phyloP scores from a whole-genome alignment of 1,284 basidiomycete genomes.

The Hypsizygus ulmarius region DNA sequence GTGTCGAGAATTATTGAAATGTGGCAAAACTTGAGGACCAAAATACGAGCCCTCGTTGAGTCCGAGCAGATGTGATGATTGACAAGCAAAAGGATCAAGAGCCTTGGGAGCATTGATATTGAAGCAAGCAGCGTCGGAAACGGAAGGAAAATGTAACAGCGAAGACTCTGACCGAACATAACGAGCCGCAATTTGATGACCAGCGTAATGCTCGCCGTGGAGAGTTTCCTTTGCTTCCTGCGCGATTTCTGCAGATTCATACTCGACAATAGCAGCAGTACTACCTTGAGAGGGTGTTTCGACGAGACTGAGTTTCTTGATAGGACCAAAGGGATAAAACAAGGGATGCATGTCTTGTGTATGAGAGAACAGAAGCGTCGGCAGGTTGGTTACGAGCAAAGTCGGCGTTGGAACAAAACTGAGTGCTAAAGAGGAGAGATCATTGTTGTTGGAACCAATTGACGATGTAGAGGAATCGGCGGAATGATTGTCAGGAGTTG shows the following conservation, averaged over 20 bases:
- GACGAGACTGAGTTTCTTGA: conserved; percentile 52
- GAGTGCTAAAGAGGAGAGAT: conserved; percentile 31
- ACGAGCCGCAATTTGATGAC: conserved; percentile 44
- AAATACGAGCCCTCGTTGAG: conserved; percentile 6
- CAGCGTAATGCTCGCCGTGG: conserved; percentile 58
- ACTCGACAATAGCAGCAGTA: conserved; percentile 61
- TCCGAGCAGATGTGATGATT: conserved; percentile 15
- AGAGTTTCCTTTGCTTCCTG: conserved; percentile 60
- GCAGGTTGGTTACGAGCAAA: conserved; percentile 63
- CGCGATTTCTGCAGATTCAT: conserved; percentile 49
- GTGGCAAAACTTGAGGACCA: conserved; percentile 10
- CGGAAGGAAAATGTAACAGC: conserved; percentile 19
- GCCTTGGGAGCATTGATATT: conserved; percentile 13
- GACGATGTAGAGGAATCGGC: conserved; percentile 29
- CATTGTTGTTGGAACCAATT: conserved; percentile 27
- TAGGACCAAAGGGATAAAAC: conserved; percentile 66
- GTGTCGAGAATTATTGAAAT: conserved; percentile 11
- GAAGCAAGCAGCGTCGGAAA: conserved; percentile 12
- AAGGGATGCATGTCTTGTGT: conserved; percentile 66
- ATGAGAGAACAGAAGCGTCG: conserved; percentile 64
- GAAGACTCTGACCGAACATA: conserved; percentile 37
- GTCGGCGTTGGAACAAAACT: conserved; percentile 45
- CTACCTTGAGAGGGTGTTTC: conserved; percentile 35
- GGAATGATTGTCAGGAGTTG: conserved; percentile 22
- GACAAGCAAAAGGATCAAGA: conserved; percentile 16